A percentile compares a stretch with the other conserved stretches of the same genome.
phyloP scores from a whole-genome alignment of 495 filamentous ascomycete genomes.

The Viridothelium virens region DNA sequence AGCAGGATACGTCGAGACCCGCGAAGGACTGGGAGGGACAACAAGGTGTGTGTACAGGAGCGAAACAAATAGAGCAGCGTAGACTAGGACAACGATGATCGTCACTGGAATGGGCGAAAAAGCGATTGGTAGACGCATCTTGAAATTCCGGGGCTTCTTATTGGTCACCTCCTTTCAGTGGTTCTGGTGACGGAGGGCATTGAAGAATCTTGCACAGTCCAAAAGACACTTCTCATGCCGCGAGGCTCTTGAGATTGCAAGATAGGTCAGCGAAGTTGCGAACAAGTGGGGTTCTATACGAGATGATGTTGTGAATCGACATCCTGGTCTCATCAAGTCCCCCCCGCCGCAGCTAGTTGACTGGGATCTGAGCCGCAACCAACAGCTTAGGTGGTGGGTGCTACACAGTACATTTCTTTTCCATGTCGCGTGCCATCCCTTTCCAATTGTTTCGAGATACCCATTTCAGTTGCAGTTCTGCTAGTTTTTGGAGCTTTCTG shows the following conservation, averaged over 20 bases:
- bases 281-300: neutral
- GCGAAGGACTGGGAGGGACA: constrained; percentile 61
- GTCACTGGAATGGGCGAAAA: constrained; percentile 46
- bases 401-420: neutral
- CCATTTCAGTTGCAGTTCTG: constrained; percentile 1
- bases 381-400: neutral
- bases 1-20: constrained; percentile 46
- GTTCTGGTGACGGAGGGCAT: neutral
- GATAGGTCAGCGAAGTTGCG: neutral
- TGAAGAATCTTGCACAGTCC: neutral
- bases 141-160: neutral
- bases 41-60: constrained; percentile 67
- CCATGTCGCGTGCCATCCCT: neutral
- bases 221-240: neutral
- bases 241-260: neutral
- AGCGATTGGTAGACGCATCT: constrained; percentile 39
- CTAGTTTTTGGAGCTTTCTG: neutral
- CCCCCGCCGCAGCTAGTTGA: constrained; percentile 1
- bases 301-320: neutral
- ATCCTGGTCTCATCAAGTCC: neutral
- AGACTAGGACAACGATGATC: constrained; percentile 32
- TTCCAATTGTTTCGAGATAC: neutral
- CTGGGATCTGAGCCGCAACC: neutral
- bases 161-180: neutral
- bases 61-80: constrained; percentile 34